These are phyloP conservation scores for Dothidotthia symphoricarpi DNA, from an alignment of 2,329 filamentous ascomycete species.

Conservation along the genomic window DNA sequence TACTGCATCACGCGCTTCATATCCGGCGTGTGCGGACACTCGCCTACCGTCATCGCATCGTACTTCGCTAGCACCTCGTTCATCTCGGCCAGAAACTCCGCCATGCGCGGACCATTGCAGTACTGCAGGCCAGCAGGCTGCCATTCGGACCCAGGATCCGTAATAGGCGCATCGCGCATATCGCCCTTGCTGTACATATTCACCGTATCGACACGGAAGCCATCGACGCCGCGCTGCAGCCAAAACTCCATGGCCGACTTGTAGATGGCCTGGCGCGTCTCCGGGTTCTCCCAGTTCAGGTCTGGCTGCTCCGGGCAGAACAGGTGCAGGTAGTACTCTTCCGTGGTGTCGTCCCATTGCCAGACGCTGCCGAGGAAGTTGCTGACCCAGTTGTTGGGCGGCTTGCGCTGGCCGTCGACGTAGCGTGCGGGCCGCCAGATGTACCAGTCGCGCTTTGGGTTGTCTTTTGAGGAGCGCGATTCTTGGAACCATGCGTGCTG, in stretches of 20 bases:
- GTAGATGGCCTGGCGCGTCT: constrained; percentile 68
- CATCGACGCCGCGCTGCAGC: constrained; percentile 66
- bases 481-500: constrained; percentile 59
- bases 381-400: constrained; percentile 73
- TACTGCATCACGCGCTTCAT: constrained; percentile 58
- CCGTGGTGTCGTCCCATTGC: constrained; percentile 69
- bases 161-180: constrained; percentile 35
- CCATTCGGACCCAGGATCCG: constrained; percentile 32
- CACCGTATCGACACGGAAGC: constrained; percentile 44
- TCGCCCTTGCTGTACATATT: constrained; percentile 41
- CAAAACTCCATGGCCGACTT: constrained; percentile 71
- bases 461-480: constrained; percentile 51
- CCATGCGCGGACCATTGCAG: constrained; percentile 67
- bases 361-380: constrained; percentile 63
- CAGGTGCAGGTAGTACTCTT: constrained; percentile 72
- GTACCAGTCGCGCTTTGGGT: constrained; percentile 57
- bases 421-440: constrained; percentile 52
- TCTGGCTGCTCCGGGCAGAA: constrained; percentile 77
- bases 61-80: constrained; percentile 58
- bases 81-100: constrained; percentile 68
- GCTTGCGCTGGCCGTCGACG: constrained; percentile 59
- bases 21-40: constrained; percentile 64
- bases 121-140: constrained; percentile 51
- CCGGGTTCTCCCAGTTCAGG: constrained; percentile 78
- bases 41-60: constrained; percentile 68